Evolutionary conservation across 129 eudicot genomes (phyloP).

Genomic region (Heracleum sosnowskyi): DNA sequence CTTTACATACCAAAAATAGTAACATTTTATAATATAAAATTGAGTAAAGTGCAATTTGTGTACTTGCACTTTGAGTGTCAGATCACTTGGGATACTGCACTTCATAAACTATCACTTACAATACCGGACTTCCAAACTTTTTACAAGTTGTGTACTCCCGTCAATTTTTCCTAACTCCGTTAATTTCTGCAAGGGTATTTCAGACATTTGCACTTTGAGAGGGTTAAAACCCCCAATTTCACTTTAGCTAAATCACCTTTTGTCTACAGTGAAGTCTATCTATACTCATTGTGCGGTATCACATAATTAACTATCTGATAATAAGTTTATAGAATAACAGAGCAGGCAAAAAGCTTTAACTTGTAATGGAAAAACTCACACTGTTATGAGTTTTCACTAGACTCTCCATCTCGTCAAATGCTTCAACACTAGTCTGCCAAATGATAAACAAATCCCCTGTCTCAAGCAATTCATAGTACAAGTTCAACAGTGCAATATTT

Average conservation of each 20-base stretch:
- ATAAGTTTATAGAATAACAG: neutral
- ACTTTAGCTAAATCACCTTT: neutral
- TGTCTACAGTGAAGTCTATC: neutral
- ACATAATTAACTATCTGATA: neutral
- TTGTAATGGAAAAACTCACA: constrained; percentile 26
- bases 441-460: constrained; percentile 24
- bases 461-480: constrained; percentile 28
- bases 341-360: neutral
- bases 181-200: too few relatives aligned
- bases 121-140: too few relatives aligned
- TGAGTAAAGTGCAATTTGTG: too few relatives aligned
- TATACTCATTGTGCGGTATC: neutral
- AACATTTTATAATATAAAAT: too few relatives aligned
- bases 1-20: too few relatives aligned
- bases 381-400: constrained; percentile 31
- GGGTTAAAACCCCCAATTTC: too few relatives aligned
- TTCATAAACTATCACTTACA: too few relatives aligned
- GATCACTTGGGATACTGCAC: too few relatives aligned
- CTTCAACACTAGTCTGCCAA: constrained; percentile 48
- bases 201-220: too few relatives aligned
- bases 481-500: constrained; percentile 33
- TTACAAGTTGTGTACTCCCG: too few relatives aligned
- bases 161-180: too few relatives aligned
- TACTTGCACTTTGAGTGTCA: too few relatives aligned
- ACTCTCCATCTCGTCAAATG: constrained; percentile 50